Conservation (phyloP, 768 basidiomycete species). For the Tricholoma sp. region DNA sequence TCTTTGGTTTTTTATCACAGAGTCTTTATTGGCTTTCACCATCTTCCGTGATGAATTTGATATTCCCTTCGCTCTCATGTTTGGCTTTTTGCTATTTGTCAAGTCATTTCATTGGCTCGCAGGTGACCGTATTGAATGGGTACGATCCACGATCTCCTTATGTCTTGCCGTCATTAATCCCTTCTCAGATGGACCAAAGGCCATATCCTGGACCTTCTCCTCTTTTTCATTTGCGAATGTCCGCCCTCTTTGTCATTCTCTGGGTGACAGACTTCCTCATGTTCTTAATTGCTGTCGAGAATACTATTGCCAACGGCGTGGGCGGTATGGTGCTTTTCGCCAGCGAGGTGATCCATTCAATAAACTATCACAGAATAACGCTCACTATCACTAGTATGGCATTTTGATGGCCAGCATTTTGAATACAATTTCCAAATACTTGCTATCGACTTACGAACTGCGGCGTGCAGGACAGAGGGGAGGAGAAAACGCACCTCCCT, state of each 20-base stretch:
- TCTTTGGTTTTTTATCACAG: conserved; percentile 97
- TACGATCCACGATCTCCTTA: conserved; percentile 24
- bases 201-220: conserved; percentile 80
- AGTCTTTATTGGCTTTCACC: conserved; percentile 92
- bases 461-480: conserved; percentile 72
- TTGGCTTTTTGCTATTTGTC: conserved; percentile 88
- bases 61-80: conserved; percentile 89
- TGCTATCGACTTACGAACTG: conserved; percentile 76
- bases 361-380: neutral
- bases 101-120: conserved; percentile 99
- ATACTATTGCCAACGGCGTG: conserved; percentile 71
- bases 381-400: conserved; percentile 56
- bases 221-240: conserved; percentile 84
- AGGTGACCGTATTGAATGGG: conserved; percentile 94
- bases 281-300: conserved; percentile 78
- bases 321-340: conserved; percentile 94
- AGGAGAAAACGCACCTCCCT: conserved; percentile 81
- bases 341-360: conserved; percentile 64
- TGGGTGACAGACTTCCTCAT: conserved; percentile 72
- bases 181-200: conserved; percentile 90
- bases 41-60: conserved; percentile 97
- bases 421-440: conserved; percentile 78
- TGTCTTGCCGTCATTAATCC: conserved; percentile 7
- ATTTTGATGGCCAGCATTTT: conserved; percentile 79
- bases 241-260: conserved; percentile 65